Base-by-base conservation (phyloP, 73 alveolate genomes). In the Paramecium biaurelia region DNA sequence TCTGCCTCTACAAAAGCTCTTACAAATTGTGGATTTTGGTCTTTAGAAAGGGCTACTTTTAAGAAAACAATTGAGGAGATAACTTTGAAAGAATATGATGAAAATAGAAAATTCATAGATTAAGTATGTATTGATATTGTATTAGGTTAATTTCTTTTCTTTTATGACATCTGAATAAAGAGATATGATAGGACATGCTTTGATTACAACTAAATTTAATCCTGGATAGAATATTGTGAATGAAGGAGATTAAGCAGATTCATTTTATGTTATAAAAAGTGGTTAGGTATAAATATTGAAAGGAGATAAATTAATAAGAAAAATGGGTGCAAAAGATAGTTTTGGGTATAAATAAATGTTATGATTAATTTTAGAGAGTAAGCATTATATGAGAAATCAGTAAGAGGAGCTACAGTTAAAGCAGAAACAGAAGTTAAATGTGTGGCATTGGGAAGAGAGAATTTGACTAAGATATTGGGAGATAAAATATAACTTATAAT, bases 1-100 rank as follows among this genome's bases (percentile, higher is more conserved):
- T 98, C 99, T 45, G 99, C 99, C 1, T 95, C 99, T 11, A 97
- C 97, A 49, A 96, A 89, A 86, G 97, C 99, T 8, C 90, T 93
- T 53, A 89, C 95, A n/a, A 67, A 96, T 86, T 97, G 98, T 45
- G 63, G 76, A 37, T 92, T 97, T 42, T 97, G 98, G 98, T 96
- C 95, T 23, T 59, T 97, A n/a, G 99, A 97, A 92, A 94, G 99
- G 89, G 85, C 59, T 49, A 96, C 99, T 20, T 97, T 97, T 92
- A 96, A 95, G 93, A 70, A 84, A 86, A 95, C 97, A 2, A 97
- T 97, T 0, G 97, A 96, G 68, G 98, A 96, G 67, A 96, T 97
- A 8, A 97, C 98, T 5, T 47, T 70, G 68, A 94, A 93, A 85
- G 93, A 82, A 57, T 89, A 85, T 84, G 86, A 84, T 42, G 76